Conservation (phyloP, 768 basidiomycete species). For the Serpula lacrymans region DNA sequence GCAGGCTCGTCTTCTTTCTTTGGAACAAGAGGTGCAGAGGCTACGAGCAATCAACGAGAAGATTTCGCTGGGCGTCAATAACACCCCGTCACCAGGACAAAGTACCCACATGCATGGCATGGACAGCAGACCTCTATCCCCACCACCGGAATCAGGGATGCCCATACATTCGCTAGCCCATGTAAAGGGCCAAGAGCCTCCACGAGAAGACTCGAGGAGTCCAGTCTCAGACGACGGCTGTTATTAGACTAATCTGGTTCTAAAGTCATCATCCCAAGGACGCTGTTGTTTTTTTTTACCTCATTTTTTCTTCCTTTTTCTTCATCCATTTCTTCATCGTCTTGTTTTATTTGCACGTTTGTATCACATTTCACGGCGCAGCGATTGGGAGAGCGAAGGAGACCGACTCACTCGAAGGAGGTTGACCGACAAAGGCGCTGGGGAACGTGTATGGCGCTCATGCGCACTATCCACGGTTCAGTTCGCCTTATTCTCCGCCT, state of each 20-base stretch:
- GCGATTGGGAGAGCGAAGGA: constrained; percentile 16
- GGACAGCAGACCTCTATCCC: constrained; percentile 55
- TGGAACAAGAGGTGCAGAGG: constrained; percentile 69
- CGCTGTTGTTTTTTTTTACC: constrained; percentile 23
- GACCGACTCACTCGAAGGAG: constrained; percentile 13
- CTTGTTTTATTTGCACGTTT: constrained; percentile 28
- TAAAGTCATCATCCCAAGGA: constrained; percentile 19
- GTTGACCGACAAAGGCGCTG: constrained; percentile 26
- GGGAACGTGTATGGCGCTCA: constrained; percentile 32
- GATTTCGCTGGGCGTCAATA: constrained; percentile 63
- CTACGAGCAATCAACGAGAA: constrained; percentile 80
- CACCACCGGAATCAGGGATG: constrained; percentile 55
- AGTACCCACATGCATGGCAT: constrained; percentile 37
- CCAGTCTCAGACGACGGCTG: constrained; percentile 25
- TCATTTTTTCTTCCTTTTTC: constrained; percentile 34
- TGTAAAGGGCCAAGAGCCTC: constrained; percentile 57
- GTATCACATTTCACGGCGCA: constrained; percentile 27
- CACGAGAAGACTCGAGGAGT: constrained; percentile 58
- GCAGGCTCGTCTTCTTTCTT: constrained; percentile 58
- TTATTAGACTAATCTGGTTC: constrained; percentile 8
- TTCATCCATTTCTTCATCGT: constrained; percentile 26
- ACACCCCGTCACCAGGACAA: constrained; percentile 53
- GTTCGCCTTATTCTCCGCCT: constrained; percentile 15
- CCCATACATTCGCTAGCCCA: constrained; percentile 49
- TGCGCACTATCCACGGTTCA: constrained; percentile 24